Evolutionary conservation across 2,329 filamentous ascomycete genomes (phyloP).

Genomic region (Hypoxylon sp.): DNA sequence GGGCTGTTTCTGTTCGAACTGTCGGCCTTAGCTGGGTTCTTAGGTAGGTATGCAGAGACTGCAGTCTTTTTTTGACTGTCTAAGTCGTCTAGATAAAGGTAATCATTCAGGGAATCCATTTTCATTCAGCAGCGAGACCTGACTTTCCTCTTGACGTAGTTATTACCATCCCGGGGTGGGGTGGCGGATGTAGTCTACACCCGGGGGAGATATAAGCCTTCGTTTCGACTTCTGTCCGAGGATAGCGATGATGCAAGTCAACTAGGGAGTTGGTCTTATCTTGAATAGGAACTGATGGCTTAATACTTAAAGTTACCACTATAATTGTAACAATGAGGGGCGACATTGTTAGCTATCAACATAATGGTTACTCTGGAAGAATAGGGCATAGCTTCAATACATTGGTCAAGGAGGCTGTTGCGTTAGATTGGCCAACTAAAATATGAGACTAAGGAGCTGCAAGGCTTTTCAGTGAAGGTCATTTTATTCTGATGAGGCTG

Average conservation of each 20-base stretch:
- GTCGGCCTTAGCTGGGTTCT: conserved; percentile 3
- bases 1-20: conserved; percentile 1
- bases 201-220: too few species aligned
- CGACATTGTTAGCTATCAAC: not conserved
- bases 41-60: conserved; percentile 19
- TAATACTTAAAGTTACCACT: conserved; percentile 1
- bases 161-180: not conserved
- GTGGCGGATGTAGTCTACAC: not conserved
- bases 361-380: not conserved
- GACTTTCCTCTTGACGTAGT: not conserved
- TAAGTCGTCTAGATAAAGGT: not conserved
- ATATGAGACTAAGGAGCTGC: not conserved
- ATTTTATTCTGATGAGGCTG: not conserved
- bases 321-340: conserved; percentile 4
- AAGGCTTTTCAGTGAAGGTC: too few species aligned
- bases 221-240: not conserved
- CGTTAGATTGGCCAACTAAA: not conserved
- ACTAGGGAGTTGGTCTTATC: not conserved
- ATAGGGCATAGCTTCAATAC: not conserved
- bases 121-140: not conserved
- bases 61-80: not conserved
- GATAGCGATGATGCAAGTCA: too few species aligned
- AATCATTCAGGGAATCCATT: not conserved
- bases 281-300: too few species aligned
- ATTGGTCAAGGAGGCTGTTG: not conserved